Evolutionary conservation across 495 filamentous ascomycete species (phyloP).

Genomic region (Penicillium daleae): DNA sequence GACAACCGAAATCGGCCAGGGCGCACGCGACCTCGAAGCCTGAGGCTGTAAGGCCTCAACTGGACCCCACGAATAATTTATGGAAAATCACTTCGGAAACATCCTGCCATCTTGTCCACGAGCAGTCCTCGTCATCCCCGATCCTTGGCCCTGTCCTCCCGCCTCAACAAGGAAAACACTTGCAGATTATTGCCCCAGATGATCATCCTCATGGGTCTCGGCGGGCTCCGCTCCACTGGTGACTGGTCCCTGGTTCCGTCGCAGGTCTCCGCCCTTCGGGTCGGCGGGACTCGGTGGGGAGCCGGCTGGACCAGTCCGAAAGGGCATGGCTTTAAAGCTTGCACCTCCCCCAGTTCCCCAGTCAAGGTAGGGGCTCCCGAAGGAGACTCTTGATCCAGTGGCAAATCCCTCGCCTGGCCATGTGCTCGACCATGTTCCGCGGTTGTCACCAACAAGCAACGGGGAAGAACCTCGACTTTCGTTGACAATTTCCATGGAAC

Average conservation of each 20-base stretch:
- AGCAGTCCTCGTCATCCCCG: too few species aligned
- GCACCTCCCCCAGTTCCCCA: neutral
- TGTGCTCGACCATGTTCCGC: neutral
- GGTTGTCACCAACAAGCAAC: neutral
- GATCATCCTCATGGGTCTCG: slow-evolving; percentile 12
- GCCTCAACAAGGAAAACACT: too few species aligned
- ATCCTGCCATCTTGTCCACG: too few species aligned
- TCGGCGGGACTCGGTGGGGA: slow-evolving; percentile 1
- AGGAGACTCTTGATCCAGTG: neutral
- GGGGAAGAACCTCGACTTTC: neutral
- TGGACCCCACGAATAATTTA: too few species aligned
- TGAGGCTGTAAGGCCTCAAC: neutral
- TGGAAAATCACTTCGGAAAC: too few species aligned
- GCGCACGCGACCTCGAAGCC: neutral
- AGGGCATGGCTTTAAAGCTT: slow-evolving; percentile 17
- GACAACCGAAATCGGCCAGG: neutral
- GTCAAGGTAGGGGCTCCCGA: neutral
- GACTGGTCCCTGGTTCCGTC: slow-evolving; percentile 7
- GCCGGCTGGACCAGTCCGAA: slow-evolving; percentile 24
- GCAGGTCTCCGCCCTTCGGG: slow-evolving; percentile 5
- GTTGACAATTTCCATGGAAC: neutral
- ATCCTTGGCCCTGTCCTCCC: too few species aligned
- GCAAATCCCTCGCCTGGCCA: neutral
- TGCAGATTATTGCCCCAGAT: too few species aligned
- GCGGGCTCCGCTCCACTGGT: slow-evolving; percentile 20